A percentile compares a stretch with the other conserved stretches of the same genome.
Conservation (phyloP, 2,329 filamentous ascomycete genomes). For the Stagonosporopsis rhizophila region DNA sequence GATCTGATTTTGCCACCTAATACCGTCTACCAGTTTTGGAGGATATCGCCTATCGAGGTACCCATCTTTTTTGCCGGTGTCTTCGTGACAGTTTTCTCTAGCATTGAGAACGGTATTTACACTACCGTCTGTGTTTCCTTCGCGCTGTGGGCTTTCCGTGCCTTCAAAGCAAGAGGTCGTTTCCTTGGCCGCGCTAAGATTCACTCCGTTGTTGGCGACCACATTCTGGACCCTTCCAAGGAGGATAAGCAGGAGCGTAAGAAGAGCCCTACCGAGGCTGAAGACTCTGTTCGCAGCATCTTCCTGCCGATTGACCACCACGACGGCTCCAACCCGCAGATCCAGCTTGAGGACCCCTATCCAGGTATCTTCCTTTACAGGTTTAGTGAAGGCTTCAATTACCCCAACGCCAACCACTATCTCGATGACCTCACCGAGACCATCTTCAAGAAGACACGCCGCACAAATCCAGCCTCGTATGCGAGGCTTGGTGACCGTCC, state of each 20-base stretch:
- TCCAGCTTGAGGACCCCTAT: slow-evolving; percentile 79
- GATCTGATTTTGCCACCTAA: slow-evolving; percentile 92
- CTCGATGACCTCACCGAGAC: slow-evolving; percentile 68
- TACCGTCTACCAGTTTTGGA: slow-evolving; percentile 94
- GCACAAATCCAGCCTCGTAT: slow-evolving; percentile 75
- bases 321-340: slow-evolving; percentile 87
- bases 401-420: slow-evolving; percentile 90
- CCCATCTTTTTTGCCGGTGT: slow-evolving; percentile 94
- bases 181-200: slow-evolving; percentile 87
- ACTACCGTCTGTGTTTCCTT: slow-evolving; percentile 79
- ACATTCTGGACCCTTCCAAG: slow-evolving; percentile 61
- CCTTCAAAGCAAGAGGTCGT: slow-evolving; percentile 80
- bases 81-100: slow-evolving; percentile 83
- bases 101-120: slow-evolving; percentile 93
- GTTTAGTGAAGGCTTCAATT: slow-evolving; percentile 95
- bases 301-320: slow-evolving; percentile 86
- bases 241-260: slow-evolving; percentile 34
- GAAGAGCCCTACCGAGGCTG: slow-evolving; percentile 33
- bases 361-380: slow-evolving; percentile 97
- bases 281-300: slow-evolving; percentile 70
- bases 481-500: slow-evolving; percentile 71
- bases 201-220: slow-evolving; percentile 84
- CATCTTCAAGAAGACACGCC: slow-evolving; percentile 69
- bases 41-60: slow-evolving; percentile 87
- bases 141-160: slow-evolving; percentile 80